phyloP scores from a whole-genome alignment of 352 stramenopile genomes.

The Thraustotheca clavata region DNA sequence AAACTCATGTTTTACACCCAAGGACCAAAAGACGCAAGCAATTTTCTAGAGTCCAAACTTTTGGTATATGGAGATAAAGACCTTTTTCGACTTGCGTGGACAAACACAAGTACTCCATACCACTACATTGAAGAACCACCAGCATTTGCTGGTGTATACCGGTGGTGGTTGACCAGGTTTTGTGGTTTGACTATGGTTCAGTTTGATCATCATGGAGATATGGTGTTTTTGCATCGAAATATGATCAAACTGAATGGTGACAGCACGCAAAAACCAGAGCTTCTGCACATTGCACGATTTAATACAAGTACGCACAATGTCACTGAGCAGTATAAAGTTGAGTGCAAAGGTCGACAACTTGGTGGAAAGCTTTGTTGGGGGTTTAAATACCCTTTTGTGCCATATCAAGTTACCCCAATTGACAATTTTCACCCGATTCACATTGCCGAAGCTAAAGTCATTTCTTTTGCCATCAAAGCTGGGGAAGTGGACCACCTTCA shows the following conservation, averaged over 20 bases:
- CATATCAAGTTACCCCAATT: background rate
- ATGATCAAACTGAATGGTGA: conserved; percentile 1
- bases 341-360: conserved; percentile 3
- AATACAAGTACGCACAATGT: background rate
- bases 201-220: conserved; percentile 31
- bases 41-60: conserved; percentile 40
- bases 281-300: background rate
- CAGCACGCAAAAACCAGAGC: background rate
- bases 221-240: conserved; percentile 47
- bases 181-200: conserved; percentile 47
- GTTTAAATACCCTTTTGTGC: conserved; percentile 2
- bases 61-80: conserved; percentile 52
- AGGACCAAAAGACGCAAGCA: conserved; percentile 29
- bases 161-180: conserved; percentile 29
- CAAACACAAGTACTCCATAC: conserved; percentile 28
- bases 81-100: conserved; percentile 44
- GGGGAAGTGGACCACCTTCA: background rate
- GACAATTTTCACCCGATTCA: background rate
- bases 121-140: conserved; percentile 35
- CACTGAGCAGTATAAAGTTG: background rate
- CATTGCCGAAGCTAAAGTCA: background rate
- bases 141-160: conserved; percentile 36
- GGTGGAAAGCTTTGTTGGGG: conserved; percentile 5
- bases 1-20: conserved; percentile 33
- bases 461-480: conserved; percentile 3